Evolutionary conservation across 1,284 basidiomycete species (phyloP).

Genomic region (Cutaneotrichosporon curvatum): DNA sequence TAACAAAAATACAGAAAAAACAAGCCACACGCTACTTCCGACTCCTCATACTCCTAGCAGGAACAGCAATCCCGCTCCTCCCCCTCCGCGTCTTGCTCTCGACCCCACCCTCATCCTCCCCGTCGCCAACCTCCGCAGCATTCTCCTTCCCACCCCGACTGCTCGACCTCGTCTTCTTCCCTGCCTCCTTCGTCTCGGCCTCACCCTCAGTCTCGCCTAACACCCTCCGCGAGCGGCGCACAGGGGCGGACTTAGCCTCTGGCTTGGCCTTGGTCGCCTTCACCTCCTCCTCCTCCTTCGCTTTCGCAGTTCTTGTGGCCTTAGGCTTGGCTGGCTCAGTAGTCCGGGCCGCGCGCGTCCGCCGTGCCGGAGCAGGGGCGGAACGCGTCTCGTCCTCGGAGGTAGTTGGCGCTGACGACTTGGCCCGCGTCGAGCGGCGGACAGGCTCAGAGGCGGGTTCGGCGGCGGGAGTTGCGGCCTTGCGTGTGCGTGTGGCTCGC

Average conservation of each 20-base stretch:
- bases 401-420: not conserved
- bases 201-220: slow-evolving; percentile 9
- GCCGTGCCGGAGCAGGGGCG: not conserved
- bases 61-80: too few species aligned
- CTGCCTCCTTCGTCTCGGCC: not conserved
- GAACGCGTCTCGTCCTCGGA: not conserved
- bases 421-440: not conserved
- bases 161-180: not conserved
- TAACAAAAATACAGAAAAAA: too few species aligned
- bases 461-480: not conserved
- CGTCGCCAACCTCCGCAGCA: not conserved
- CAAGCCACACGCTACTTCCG: too few species aligned
- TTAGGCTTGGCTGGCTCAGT: too few species aligned
- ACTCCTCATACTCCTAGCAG: too few species aligned
- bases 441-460: not conserved
- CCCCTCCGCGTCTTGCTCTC: too few species aligned
- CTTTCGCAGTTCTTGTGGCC: too few species aligned
- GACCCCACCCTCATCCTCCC: too few species aligned
- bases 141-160: too few species aligned
- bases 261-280: not conserved
- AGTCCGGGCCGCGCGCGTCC: not conserved
- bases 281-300: too few species aligned
- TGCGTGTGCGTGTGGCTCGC: not conserved
- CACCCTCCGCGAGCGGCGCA: slow-evolving; percentile 5
- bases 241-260: not conserved